These are phyloP conservation scores for Rhizoclosmatium globosum DNA, from an alignment of 192 early-diverging fungal genomes.

Conservation along the genomic window DNA sequence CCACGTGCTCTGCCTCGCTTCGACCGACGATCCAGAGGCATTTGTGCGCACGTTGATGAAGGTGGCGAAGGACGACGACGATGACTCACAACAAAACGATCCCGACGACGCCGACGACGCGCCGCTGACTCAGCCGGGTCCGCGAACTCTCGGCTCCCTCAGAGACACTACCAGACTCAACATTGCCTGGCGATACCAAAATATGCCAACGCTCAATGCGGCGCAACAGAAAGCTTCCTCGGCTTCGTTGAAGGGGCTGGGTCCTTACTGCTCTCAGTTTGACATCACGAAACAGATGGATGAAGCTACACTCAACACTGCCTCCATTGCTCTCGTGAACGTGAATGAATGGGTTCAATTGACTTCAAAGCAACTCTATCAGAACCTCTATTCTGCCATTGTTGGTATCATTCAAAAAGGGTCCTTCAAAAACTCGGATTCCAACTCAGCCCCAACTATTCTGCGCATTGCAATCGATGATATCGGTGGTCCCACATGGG, in stretches of 20 bases:
- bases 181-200: conserved; percentile 96
- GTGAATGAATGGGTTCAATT: conserved; percentile 18
- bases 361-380: conserved; percentile 28
- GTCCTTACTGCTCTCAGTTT: conserved; percentile 84
- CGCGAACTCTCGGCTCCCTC: conserved; percentile 38
- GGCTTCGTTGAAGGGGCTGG: conserved; percentile 82
- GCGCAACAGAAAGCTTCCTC: conserved; percentile 4
- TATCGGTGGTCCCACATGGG: conserved; percentile 85
- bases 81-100: conserved; percentile 51
- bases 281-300: conserved; percentile 85
- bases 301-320: conserved; percentile 47
- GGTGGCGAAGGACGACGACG: conserved; percentile 53
- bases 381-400: conserved; percentile 56
- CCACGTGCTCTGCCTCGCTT: conserved; percentile 74
- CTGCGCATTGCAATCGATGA: conserved; percentile 85
- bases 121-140: neutral
- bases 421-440: conserved; percentile 67
- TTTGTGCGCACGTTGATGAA: conserved; percentile 21
- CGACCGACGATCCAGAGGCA: conserved; percentile 54
- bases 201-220: conserved; percentile 72
- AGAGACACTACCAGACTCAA: conserved; percentile 72
- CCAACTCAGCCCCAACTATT: conserved; percentile 43
- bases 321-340: conserved; percentile 38
- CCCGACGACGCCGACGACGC: conserved; percentile 34
- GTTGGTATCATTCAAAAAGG: conserved; percentile 66